Conservation (phyloP, 2,329 filamentous ascomycete genomes). For the Talaromyces sp. region DNA sequence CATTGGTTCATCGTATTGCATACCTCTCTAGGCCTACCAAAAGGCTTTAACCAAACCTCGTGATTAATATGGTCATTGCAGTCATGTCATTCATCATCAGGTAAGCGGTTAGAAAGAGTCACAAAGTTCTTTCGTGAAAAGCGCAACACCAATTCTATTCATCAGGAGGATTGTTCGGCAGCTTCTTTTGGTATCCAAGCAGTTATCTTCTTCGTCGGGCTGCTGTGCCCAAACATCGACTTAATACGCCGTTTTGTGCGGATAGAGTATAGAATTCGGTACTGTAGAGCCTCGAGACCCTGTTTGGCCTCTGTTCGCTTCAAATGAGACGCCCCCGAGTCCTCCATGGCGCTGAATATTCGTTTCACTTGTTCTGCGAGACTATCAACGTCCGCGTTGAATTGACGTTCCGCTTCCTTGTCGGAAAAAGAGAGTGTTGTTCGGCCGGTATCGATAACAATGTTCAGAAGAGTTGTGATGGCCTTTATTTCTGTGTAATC, state of each 20-base stretch:
- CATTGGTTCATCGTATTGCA: no score
- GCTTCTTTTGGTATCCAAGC: slow-evolving; percentile 1
- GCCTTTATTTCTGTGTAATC: slow-evolving; percentile 66
- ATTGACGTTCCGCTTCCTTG: slow-evolving; percentile 43
- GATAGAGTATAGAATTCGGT: slow-evolving; percentile 66
- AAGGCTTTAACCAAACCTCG: neutral
- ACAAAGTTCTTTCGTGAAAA: neutral
- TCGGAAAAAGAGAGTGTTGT: slow-evolving; percentile 29
- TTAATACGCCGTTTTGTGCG: slow-evolving; percentile 57
- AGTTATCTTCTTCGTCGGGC: neutral
- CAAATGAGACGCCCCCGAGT: slow-evolving; percentile 67
- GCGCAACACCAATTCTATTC: neutral
- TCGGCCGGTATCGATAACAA: slow-evolving; percentile 64
- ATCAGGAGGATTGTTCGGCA: neutral
- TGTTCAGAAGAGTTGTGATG: slow-evolving; percentile 63
- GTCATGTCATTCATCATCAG: slow-evolving; percentile 9
- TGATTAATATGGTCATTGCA: neutral
- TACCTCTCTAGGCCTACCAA: no score
- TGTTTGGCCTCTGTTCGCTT: slow-evolving; percentile 72
- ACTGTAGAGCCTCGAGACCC: slow-evolving; percentile 66
- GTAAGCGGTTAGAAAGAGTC: neutral
- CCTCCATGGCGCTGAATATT: slow-evolving; percentile 60
- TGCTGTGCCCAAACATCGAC: slow-evolving; percentile 33
- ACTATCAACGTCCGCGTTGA: slow-evolving; percentile 67
- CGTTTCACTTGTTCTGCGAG: slow-evolving; percentile 56